Base-by-base conservation (phyloP, 176 grass and related monocot genomes). In the Oryza coarctata region DNA sequence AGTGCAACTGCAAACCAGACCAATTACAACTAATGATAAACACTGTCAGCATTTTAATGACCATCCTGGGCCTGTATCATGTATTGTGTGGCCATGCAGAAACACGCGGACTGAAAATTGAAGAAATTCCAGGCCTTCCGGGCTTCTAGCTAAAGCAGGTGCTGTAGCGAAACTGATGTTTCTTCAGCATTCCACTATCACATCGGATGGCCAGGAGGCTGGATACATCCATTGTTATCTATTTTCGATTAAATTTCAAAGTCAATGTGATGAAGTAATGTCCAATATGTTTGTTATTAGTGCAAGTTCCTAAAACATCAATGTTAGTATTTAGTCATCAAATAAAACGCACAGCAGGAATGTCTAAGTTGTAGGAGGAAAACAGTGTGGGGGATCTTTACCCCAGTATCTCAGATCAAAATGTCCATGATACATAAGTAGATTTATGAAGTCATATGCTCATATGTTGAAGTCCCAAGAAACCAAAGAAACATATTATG, bases 1-100 rank as follows among this genome's bases (percentile, higher is more conserved):
- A 36, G 26, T n/a, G 22, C 20, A 13, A 36, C 26, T 28, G 22
- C 20, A 13, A 70, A 77, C 3, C n/a, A 73, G 43, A 52, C 14
- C 29, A 79, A 26, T 70, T 62, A 71, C 9, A 44, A 77, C 27
- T 68, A 52, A 34, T 63, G 75, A n/a, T 29, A 0, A 18, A 45
- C 34, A 22, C 49, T 38, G 50, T 26, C 68, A 84, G 68, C 34
- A 12, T n/a, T 39, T 35, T 68, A 77, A 60, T 76, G 63, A 12
- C 63, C 45, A 78, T 71, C n/a, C 35, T n/a, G 22, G 64, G 5
- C 29, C 44, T 63, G 23, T 23, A 63, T 44, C 44, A 27, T 65
- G 47, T 9, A 58, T 60, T 60, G 55, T 11, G 18, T 41, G 32
- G 31, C 12, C 17, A 66, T 77, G 74, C 33, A 65, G 33, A 30